Conservation (phyloP, 176 grass and related monocot genomes). For the Secale cereale region DNA sequence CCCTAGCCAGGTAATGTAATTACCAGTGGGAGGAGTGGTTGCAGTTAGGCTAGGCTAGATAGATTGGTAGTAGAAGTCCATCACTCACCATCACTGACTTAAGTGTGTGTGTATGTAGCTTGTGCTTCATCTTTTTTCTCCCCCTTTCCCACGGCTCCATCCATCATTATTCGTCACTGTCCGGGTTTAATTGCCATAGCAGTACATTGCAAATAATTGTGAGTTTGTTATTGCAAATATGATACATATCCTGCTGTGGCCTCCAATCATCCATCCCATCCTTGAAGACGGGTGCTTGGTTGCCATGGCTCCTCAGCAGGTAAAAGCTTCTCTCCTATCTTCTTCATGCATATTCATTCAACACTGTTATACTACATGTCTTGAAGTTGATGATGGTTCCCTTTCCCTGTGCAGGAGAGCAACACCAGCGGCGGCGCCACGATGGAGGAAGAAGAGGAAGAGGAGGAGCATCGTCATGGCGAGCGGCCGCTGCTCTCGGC, state of each 20-base stretch:
- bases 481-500: slow-evolving; percentile 41
- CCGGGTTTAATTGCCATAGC: neutral
- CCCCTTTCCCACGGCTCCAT: slow-evolving; percentile 23
- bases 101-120: neutral
- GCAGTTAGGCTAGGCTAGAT: neutral
- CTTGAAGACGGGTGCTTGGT: neutral
- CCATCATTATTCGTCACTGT: neutral
- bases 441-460: neutral
- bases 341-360: neutral
- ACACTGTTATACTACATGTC: neutral
- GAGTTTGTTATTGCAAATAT: too few relatives aligned
- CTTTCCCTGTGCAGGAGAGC: neutral
- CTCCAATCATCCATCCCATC: too few relatives aligned
- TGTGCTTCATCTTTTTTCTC: slow-evolving; percentile 14
- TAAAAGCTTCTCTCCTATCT: neutral
- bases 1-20: neutral
- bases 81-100: neutral
- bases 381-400: neutral
- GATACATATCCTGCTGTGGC: too few relatives aligned
- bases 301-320: slow-evolving; percentile 30
- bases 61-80: neutral
- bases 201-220: neutral
- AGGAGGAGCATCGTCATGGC: neutral
- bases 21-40: neutral
- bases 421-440: neutral